These are phyloP conservation scores for Pythium pectinolyticum DNA, from an alignment of 352 stramenopile genomes.

Conservation along the genomic window DNA sequence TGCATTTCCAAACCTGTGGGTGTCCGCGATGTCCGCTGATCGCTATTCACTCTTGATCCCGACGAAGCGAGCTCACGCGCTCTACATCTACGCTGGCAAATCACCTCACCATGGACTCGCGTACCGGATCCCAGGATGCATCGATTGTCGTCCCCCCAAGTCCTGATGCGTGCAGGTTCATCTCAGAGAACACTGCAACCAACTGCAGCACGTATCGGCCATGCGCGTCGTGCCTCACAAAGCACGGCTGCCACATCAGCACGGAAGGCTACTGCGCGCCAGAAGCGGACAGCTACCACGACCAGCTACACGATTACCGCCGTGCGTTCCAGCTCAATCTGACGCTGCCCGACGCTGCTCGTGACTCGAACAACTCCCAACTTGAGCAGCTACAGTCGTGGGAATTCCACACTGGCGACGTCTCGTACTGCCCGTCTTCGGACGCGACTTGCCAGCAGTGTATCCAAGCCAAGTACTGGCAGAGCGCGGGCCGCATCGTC, in stretches of 20 bases:
- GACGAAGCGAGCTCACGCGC: too few relatives aligned
- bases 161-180: conserved; percentile 2
- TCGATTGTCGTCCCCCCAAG: background rate
- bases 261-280: background rate
- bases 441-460: background rate
- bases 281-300: background rate
- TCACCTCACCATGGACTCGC: too few relatives aligned
- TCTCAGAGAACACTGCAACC: background rate
- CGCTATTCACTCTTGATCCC: too few relatives aligned
- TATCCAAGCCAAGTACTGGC: background rate
- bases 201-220: background rate
- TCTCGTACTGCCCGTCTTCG: conserved; percentile 6
- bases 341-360: background rate
- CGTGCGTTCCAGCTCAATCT: background rate
- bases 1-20: too few relatives aligned
- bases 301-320: background rate
- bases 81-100: too few relatives aligned
- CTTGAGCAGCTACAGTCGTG: background rate
- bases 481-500: too few relatives aligned
- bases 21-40: too few relatives aligned
- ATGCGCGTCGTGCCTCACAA: background rate
- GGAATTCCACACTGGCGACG: background rate
- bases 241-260: background rate
- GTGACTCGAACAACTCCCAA: background rate
- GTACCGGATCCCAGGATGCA: too few relatives aligned